Evolutionary conservation across 2,329 filamentous ascomycete species (phyloP), one percentile per base, ranked within the genome.

Genomic region (Orbilia quercus): DNA sequence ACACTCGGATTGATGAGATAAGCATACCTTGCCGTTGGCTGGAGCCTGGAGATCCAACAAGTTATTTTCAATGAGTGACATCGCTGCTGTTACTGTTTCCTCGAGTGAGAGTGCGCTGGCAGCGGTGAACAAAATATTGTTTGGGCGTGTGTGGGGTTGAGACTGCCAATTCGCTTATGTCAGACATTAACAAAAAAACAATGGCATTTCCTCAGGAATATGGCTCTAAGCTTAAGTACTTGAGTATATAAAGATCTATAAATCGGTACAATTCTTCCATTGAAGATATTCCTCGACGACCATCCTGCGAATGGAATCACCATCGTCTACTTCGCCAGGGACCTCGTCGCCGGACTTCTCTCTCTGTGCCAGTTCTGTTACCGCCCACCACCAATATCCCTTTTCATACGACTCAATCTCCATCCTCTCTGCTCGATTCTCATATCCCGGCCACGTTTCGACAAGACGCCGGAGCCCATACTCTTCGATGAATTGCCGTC

Each of bases 351-450:
- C 28, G 18, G 12, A 47, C 47, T 65, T 65, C 16, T 64, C 45
- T 34, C 67, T 59, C 11, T 53, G 18, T 6, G 44, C 67, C 7
- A 72, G 36, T n/a, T 72, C 67, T n/a, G 53, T 65, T 4, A 65
- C 40, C 3, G 54, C 23, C 59, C 60, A 64, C 67, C 67, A 72
- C 67, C 67, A 72, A 23, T 64, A 64, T 14, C 67, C 67, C n/a
- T 65, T 72, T 36, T 72, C 67, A 12, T 59, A 72, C 3, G 44
- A 47, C 6, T 65, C 38, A 7, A 72, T 65, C 18, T 72, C 67
- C 59, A 72, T 20, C 18, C 51, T 53, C 18, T 72, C 59, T 1
- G 67, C 67, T 7, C 67, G 59, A 20, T 53, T 58, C 16, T 65
- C 67, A 14, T 72, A 72, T 2, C 67, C 59, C 1, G 58, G 25